A percentile compares a stretch with the other conserved stretches of the same genome.
phyloP scores from a whole-genome alignment of 768 basidiomycete genomes.

The Auriscalpium microsporum region DNA sequence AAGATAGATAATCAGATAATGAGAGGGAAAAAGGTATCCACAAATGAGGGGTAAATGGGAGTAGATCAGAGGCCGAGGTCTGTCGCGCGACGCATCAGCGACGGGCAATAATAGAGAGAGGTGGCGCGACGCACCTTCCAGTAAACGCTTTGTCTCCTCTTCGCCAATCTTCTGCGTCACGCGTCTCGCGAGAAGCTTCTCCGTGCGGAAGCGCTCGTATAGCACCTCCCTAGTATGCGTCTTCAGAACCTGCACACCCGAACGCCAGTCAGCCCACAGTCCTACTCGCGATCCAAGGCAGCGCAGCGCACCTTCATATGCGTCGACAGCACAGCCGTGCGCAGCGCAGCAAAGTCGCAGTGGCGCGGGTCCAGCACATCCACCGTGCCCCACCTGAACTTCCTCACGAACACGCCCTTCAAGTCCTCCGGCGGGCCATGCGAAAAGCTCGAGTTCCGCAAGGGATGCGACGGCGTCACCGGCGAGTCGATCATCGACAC shows the following conservation, averaged over 20 bases:
- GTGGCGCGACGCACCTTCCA: constrained; percentile 47
- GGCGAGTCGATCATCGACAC: constrained; percentile 26
- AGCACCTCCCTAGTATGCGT: constrained; percentile 78
- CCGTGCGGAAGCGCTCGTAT: constrained; percentile 90
- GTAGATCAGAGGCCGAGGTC: too few relatives aligned
- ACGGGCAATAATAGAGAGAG: too few relatives aligned
- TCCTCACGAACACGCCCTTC: constrained; percentile 67
- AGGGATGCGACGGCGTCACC: constrained; percentile 15
- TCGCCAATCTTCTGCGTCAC: constrained; percentile 74
- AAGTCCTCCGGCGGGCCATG: constrained; percentile 57
- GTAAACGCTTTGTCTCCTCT: constrained; percentile 59
- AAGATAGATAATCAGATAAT: too few relatives aligned
- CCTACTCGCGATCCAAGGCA: not conserved
- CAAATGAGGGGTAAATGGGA: too few relatives aligned
- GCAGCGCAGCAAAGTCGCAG: constrained; percentile 80
- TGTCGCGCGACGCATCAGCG: too few relatives aligned
- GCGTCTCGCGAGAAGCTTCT: constrained; percentile 80
- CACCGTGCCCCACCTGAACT: constrained; percentile 83
- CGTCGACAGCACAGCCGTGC: constrained; percentile 76
- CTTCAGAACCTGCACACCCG: constrained; percentile 56
- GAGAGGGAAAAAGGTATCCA: too few relatives aligned
- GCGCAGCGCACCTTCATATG: constrained; percentile 66
- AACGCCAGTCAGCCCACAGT: not conserved
- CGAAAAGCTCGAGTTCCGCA: constrained; percentile 31
- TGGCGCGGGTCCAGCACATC: constrained; percentile 82